phyloP scores from a whole-genome alignment of 371 early-diverging fungal species.

The Mortierella sp. region DNA sequence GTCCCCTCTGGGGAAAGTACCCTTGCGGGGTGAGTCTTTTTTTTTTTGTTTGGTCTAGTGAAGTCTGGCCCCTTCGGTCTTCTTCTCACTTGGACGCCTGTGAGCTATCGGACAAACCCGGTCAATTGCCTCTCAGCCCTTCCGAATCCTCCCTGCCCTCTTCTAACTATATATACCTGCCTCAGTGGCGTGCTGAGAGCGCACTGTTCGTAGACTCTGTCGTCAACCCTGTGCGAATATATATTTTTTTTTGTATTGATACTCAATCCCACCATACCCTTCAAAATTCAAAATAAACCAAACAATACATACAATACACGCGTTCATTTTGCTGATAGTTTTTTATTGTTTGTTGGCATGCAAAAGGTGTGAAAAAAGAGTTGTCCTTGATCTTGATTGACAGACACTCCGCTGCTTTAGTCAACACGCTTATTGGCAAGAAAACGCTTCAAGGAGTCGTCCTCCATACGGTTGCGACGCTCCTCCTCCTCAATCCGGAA shows the following conservation, averaged over 20 bases:
- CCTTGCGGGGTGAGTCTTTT: background rate
- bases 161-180: background rate
- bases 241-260: no score
- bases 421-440: slow-evolving; percentile 52
- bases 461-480: slow-evolving; percentile 18
- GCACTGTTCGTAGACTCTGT: no score
- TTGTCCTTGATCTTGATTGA: background rate
- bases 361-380: background rate
- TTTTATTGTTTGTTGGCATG: slow-evolving; percentile 3
- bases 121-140: background rate
- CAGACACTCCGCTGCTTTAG: slow-evolving; percentile 12
- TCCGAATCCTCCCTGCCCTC: background rate
- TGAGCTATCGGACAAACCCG: slow-evolving; percentile 1
- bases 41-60: background rate
- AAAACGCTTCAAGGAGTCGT: slow-evolving; percentile 19
- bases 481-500: slow-evolving; percentile 15
- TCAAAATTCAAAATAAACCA: background rate
- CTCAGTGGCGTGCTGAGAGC: no score
- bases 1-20: background rate
- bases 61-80: background rate
- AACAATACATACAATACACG: background rate
- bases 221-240: no score
- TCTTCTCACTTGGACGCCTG: background rate
- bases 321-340: background rate
- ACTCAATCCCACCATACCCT: background rate